Evolutionary conservation across 2,329 filamentous ascomycete genomes (phyloP).

Genomic region (Anthostomella pinea): DNA sequence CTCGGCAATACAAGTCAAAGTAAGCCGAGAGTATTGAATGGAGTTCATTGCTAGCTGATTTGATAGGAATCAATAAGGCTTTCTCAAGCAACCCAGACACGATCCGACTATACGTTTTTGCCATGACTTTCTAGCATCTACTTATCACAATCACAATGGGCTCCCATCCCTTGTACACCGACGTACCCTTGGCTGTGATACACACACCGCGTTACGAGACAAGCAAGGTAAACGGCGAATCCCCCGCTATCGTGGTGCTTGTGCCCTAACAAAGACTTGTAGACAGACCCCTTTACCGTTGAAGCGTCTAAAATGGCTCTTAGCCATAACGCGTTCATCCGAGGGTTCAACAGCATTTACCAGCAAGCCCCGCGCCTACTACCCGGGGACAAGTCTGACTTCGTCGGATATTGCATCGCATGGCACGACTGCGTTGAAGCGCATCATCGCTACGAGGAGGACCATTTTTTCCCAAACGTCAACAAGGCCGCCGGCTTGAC

Average conservation of each 20-base stretch:
- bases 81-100: too few relatives aligned
- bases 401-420: slow-evolving; percentile 18
- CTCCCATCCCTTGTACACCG: slow-evolving; percentile 18
- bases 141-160: too few relatives aligned
- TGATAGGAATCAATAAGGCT: too few relatives aligned
- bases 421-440: slow-evolving; percentile 18
- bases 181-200: slow-evolving; percentile 16
- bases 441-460: slow-evolving; percentile 23
- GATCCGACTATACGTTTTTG: too few relatives aligned
- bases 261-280: background rate
- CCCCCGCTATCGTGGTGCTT: slow-evolving; percentile 4
- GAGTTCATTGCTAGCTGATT: too few relatives aligned
- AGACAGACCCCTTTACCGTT: slow-evolving; percentile 20
- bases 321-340: slow-evolving; percentile 25
- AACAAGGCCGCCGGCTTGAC: slow-evolving; percentile 16
- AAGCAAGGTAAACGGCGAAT: slow-evolving; percentile 35
- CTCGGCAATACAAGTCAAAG: too few relatives aligned
- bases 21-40: too few relatives aligned
- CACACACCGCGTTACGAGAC: slow-evolving; percentile 28
- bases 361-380: slow-evolving; percentile 17
- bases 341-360: slow-evolving; percentile 25
- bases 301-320: slow-evolving; percentile 23
- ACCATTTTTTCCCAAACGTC: slow-evolving; percentile 20
- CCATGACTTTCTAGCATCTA: too few relatives aligned
- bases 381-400: slow-evolving; percentile 19